These are phyloP conservation scores for Kwoniella dendrophila DNA, from an alignment of 768 basidiomycete species.

Conservation along the genomic window DNA sequence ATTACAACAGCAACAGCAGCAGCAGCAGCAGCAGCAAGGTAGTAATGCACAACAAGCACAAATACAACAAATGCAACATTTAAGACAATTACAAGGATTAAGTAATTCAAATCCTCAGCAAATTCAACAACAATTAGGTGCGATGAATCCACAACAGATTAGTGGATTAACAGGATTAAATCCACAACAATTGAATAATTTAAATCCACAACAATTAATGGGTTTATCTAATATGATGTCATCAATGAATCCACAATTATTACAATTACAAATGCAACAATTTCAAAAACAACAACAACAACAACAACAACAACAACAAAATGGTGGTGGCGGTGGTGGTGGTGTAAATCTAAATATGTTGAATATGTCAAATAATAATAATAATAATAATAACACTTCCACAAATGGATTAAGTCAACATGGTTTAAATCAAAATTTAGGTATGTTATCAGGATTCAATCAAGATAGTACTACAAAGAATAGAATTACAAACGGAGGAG, in stretches of 20 bases:
- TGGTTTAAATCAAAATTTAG: slow-evolving; percentile 1
- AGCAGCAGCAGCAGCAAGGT: slow-evolving; percentile 16
- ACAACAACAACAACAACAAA: slow-evolving; percentile 1
- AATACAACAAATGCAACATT: not conserved
- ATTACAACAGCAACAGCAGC: slow-evolving; percentile 16
- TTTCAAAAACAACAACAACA: slow-evolving; percentile 1
- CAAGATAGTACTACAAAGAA: not conserved
- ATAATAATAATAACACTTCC: not conserved
- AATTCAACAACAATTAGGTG: slow-evolving; percentile 1
- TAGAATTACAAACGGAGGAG: not conserved
- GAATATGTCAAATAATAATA: not conserved
- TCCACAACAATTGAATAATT: slow-evolving; percentile 3
- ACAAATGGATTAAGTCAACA: slow-evolving; percentile 1
- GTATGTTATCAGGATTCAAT: not conserved
- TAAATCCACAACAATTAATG: slow-evolving; percentile 3
- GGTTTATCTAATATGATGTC: slow-evolving; percentile 6
- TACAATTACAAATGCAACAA: not conserved
- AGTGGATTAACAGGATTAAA: slow-evolving; percentile 7
- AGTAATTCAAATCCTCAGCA: not conserved
- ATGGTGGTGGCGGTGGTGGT: not conserved
- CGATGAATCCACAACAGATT: not conserved
- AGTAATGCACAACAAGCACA: slow-evolving; percentile 4
- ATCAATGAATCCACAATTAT: slow-evolving; percentile 9
- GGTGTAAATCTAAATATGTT: not conserved
- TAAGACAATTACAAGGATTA: not conserved